Conservation (phyloP, 1,284 basidiomycete genomes). For the Amylostereum chailletii region DNA sequence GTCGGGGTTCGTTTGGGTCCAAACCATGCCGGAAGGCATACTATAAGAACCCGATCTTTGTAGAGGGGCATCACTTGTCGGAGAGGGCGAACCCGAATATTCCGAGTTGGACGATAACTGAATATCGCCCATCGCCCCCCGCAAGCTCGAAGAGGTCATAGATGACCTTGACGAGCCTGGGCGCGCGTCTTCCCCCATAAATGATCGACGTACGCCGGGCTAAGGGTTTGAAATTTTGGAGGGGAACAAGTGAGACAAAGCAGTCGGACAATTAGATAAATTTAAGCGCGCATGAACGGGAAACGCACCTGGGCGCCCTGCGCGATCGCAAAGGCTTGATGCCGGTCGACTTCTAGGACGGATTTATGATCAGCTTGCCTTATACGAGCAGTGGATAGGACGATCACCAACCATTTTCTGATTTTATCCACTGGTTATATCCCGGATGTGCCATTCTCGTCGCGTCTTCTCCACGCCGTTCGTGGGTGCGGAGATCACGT, state of each 20-base stretch:
- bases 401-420: conserved; percentile 8
- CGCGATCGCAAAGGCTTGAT: conserved; percentile 9
- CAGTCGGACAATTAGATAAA: not conserved
- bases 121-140: conserved; percentile 52
- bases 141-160: conserved; percentile 45
- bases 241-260: not conserved
- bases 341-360: conserved; percentile 10
- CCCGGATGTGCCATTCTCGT: conserved; percentile 10
- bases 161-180: conserved; percentile 27
- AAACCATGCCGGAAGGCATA: conserved; percentile 12
- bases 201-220: conserved; percentile 10
- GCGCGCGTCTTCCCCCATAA: conserved; percentile 6
- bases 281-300: conserved; percentile 1
- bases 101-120: conserved; percentile 29
- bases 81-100: conserved; percentile 22
- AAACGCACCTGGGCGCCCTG: conserved; percentile 7
- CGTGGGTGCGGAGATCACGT: conserved; percentile 8
- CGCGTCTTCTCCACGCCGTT: conserved; percentile 7
- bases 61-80: conserved; percentile 17
- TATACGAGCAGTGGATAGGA: not conserved
- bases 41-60: conserved; percentile 12
- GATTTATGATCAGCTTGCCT: too few relatives aligned
- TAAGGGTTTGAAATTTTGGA: not conserved
- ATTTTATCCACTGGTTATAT: conserved; percentile 13
- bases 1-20: conserved; percentile 12